phyloP scores from a whole-genome alignment of 768 basidiomycete species.

The Calocera cornea region DNA sequence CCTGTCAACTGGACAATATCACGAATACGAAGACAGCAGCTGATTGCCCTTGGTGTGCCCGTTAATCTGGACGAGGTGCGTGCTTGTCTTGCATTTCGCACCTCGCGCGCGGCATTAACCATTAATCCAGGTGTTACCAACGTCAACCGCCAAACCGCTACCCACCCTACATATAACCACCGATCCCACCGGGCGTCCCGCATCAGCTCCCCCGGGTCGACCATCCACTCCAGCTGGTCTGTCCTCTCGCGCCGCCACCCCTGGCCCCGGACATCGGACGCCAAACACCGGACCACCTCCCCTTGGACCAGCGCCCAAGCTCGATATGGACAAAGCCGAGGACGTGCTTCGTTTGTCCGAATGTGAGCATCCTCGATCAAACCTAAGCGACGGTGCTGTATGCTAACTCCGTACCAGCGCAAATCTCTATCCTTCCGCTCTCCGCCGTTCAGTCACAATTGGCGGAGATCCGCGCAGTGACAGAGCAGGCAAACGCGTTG shows the following conservation, averaged over 20 bases:
- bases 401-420: conserved; percentile 34
- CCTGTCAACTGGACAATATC: conserved; percentile 94
- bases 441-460: conserved; percentile 51
- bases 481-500: conserved; percentile 57
- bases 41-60: conserved; percentile 83
- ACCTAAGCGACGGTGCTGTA: neutral
- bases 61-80: conserved; percentile 85
- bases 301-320: conserved; percentile 63
- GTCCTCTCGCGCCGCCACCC: conserved; percentile 40
- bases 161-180: conserved; percentile 75
- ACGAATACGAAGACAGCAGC: conserved; percentile 75
- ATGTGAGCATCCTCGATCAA: conserved; percentile 3
- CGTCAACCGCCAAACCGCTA: conserved; percentile 46
- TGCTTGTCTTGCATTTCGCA: neutral
- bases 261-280: conserved; percentile 31
- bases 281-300: conserved; percentile 18
- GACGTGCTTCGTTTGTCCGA: conserved; percentile 44
- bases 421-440: conserved; percentile 56
- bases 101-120: too few species aligned
- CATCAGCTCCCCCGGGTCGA: conserved; percentile 62
- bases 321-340: conserved; percentile 53
- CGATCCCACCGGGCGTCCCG: conserved; percentile 33
- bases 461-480: conserved; percentile 53
- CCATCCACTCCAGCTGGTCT: conserved; percentile 25
- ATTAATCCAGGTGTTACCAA: conserved; percentile 33